Conservation (phyloP, 176 grass and related monocot genomes). For the Puya raimondii region DNA sequence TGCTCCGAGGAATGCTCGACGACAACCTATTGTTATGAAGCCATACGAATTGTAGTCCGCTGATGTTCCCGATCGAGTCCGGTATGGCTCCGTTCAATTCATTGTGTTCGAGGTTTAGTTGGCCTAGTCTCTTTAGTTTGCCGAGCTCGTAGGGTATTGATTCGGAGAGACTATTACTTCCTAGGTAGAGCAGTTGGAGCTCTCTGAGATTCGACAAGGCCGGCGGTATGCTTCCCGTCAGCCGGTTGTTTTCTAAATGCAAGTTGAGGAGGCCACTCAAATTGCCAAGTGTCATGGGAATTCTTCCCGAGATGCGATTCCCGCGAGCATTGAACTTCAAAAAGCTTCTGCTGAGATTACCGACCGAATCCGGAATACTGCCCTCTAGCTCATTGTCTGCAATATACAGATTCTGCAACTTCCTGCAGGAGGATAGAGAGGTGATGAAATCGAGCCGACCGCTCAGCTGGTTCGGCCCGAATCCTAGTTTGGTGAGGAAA, state of each 20-base stretch:
- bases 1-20: constrained; percentile 11
- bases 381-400: constrained; percentile 7
- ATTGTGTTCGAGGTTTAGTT: constrained; percentile 6
- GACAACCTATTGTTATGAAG: constrained; percentile 13
- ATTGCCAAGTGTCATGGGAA: constrained; percentile 13
- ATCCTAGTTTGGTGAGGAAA: background rate
- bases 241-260: background rate
- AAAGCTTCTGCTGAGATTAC: constrained; percentile 11
- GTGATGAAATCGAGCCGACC: constrained; percentile 15
- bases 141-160: constrained; percentile 21
- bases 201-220: background rate
- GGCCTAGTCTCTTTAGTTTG: constrained; percentile 7
- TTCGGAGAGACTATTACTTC: background rate
- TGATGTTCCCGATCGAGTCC: constrained; percentile 16
- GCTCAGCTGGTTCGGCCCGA: constrained; percentile 7
- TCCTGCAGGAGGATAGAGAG: constrained; percentile 18
- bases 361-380: constrained; percentile 11
- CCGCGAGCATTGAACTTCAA: background rate
- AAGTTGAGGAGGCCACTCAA: constrained; percentile 7
- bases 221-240: constrained; percentile 14
- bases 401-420: constrained; percentile 2
- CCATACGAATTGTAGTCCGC: constrained; percentile 4
- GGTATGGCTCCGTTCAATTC: constrained; percentile 15
- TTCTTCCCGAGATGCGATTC: constrained; percentile 10
- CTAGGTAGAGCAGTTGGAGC: constrained; percentile 6